Conservation (phyloP, 371 early-diverging fungal genomes). For the Saksenaea vasiformis region DNA sequence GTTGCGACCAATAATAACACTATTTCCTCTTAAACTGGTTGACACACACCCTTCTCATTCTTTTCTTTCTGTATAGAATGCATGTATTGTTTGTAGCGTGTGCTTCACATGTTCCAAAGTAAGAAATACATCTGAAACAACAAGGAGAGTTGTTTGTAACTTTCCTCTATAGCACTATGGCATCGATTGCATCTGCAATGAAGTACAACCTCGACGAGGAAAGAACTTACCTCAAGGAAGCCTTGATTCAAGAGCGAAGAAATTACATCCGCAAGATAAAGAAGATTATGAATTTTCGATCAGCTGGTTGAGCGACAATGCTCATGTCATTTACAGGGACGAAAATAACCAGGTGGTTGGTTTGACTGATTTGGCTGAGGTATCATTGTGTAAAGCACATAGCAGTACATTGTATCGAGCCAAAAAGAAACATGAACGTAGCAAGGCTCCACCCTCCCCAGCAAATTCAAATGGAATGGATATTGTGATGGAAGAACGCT, state of each 20-base stretch:
- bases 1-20: constrained; percentile 12
- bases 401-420: constrained; percentile 53
- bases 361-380: constrained; percentile 36
- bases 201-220: constrained; percentile 51
- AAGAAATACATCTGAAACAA: constrained; percentile 12
- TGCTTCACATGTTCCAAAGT: constrained; percentile 56
- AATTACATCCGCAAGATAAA: constrained; percentile 37
- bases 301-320: constrained; percentile 46
- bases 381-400: constrained; percentile 57
- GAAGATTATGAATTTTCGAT: constrained; percentile 52
- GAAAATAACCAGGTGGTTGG: constrained; percentile 31
- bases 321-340: constrained; percentile 43
- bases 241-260: constrained; percentile 52
- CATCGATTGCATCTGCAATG: constrained; percentile 43
- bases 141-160: background rate
- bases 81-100: constrained; percentile 50
- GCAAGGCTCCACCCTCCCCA: constrained; percentile 45
- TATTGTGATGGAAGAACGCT: constrained; percentile 1
- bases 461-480: constrained; percentile 38
- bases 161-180: constrained; percentile 39
- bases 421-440: constrained; percentile 46
- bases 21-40: constrained; percentile 1
- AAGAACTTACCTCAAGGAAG: constrained; percentile 50
- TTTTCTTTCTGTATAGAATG: constrained; percentile 37
- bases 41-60: background rate